Evolutionary conservation across 2,329 filamentous ascomycete genomes (phyloP), one percentile per base, ranked within the genome.

Genomic region (Stagonosporopsis cucurbitacearum): DNA sequence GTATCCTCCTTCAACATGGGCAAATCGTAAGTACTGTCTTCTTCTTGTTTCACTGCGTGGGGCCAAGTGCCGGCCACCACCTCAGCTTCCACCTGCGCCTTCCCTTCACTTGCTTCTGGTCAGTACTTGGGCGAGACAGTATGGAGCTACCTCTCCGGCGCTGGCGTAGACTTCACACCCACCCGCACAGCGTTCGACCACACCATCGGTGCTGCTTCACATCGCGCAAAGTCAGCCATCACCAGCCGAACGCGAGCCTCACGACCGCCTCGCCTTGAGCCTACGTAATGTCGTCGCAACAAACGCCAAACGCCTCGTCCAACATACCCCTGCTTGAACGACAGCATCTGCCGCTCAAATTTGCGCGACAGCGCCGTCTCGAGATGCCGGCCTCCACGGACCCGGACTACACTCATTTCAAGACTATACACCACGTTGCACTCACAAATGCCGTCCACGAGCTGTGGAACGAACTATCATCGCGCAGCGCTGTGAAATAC

Each of bases 1-100:
- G 47, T 30, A 32, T 47, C 41, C 39, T 15, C 52, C 64, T 63
- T 59, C 42, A 43, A 51, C 65, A 77, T 77, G 74, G 74, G 74
- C 64, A 77, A 77, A 75, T 75, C 73, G 74, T 77, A 73, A 77
- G 74, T 75, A 46, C 52, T 42, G 47, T 58, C 37, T 65, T 52
- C 57, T 62, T 55, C 52, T 62, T 63, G 48, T 43, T 59, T 44
- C 44, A 50, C 53, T 37, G 43, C 50, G 58, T 50, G 57, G 55
- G 43, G 55, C 13, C 57, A 33, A 36, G 50, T 42, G 46, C 54
- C 54, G 50, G 42, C 47, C 55, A 47, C 62, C 43, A 42, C 50
- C 49, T 53, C 54, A 53, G 51, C 61, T 48, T 28, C 47, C 56
- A 61, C 60, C 50, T 19, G 57, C 62, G 22, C 61, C 53, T 67